Base-by-base conservation (phyloP, 306 rosid genomes). In the Castanospermum australe region DNA sequence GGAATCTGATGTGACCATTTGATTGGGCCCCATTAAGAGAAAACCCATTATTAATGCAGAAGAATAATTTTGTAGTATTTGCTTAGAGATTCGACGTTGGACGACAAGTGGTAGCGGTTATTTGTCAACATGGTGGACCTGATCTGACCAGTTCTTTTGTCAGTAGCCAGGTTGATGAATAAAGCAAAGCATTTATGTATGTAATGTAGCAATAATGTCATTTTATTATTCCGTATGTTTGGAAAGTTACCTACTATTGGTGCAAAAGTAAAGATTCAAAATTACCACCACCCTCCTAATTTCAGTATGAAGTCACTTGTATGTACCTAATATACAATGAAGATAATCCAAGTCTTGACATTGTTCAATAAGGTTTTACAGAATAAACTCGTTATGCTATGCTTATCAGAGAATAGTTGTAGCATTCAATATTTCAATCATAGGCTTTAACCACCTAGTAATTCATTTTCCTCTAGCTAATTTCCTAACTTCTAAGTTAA, bases 1-100 rank as follows among this genome's bases (percentile, higher is more conserved):
- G 85, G 90, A 89, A 87, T 78, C 85, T 76, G 75, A 73, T 80
- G 84, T 81, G 73, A 33, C 81, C 56, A 66, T 24, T 45, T 67
- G 54, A 41, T 33, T 65, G 39, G 55, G 7, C 35, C 62, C 72
- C 52, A 18, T 67, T 32, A 48, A 38, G 28, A 56, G 35, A 59
- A 60, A 20, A 73, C 11, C 57, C 47, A 70, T 32, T 75, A 47
- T 24, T 30, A 30, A 24, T 33, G 1, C 0, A 62, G 59, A 45
- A 30, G 28, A 79, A 59, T 75, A 50, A 17, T 63, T 24, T 32
- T 7, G 61, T 56, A 0, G 47, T 8, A 68, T 55, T 57, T 32
- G 41, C 12, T 51, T 60, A 45, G 51, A 63, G 45, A 62, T 41
- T 30, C 13, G 41, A 17, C 24, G 51, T 24, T 57, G 45, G 18